These are phyloP conservation scores for Mycena venus DNA, from an alignment of 768 basidiomycete genomes.

Conservation along the genomic window DNA sequence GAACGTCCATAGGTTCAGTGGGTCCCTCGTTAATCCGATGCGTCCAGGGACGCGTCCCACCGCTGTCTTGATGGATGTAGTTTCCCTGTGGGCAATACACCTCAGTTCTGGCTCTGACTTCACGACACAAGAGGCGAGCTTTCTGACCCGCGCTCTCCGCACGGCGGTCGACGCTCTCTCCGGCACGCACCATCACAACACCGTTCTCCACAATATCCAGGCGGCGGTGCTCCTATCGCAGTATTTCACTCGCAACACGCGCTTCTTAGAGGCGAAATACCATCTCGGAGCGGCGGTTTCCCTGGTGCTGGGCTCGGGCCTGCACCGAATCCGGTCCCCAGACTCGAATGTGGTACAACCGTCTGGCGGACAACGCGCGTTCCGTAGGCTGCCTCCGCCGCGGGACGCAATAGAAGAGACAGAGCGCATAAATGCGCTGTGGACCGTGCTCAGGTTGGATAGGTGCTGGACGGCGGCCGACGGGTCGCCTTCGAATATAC, in stretches of 20 bases:
- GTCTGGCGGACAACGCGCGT: not conserved
- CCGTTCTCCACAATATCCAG: not conserved
- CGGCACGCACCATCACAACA: not conserved
- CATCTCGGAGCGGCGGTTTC: not conserved
- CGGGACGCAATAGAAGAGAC: conserved; percentile 48
- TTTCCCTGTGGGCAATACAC: not conserved
- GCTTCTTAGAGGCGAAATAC: not conserved
- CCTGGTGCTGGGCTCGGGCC: not conserved
- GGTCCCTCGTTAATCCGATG: not conserved
- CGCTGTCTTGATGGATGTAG: not conserved
- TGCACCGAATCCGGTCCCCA: not conserved
- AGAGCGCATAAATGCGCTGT: conserved; percentile 44
- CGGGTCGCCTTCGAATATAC: conserved; percentile 46
- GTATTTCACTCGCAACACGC: not conserved
- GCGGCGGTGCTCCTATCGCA: not conserved
- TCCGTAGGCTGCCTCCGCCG: conserved; percentile 43
- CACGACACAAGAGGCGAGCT: not conserved
- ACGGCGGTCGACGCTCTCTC: not conserved
- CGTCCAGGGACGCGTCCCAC: not conserved
- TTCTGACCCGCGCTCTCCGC: not conserved
- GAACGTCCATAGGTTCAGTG: not conserved
- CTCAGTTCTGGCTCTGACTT: not conserved
- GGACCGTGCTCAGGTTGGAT: conserved; percentile 52
- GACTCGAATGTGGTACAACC: no score
- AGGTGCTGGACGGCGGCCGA: conserved; percentile 49